phyloP scores from a whole-genome alignment of 805 yeast genomes.

The Zygosaccharomyces bailii region DNA sequence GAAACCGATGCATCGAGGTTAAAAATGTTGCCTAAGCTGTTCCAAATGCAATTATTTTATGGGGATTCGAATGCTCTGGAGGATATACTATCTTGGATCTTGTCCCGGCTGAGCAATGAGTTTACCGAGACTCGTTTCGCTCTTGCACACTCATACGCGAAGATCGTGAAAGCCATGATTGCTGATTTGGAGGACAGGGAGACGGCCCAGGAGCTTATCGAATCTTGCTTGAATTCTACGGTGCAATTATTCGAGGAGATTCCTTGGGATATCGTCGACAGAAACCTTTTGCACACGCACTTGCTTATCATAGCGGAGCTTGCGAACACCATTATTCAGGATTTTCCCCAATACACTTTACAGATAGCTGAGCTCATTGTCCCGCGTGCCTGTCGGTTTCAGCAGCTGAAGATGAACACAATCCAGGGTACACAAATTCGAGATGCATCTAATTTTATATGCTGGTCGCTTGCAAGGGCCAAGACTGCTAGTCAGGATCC shows the following conservation, averaged over 20 bases:
- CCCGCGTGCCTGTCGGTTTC: constrained; percentile 50
- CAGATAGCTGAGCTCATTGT: constrained; percentile 34
- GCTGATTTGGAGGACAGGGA: constrained; percentile 27
- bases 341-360: constrained; percentile 10
- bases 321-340: constrained; percentile 19
- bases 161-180: constrained; percentile 38
- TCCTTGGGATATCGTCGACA: constrained; percentile 25
- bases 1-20: constrained; percentile 9
- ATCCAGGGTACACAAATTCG: constrained; percentile 66
- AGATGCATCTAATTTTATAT: constrained; percentile 78
- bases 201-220: constrained; percentile 25
- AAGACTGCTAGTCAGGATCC: not conserved
- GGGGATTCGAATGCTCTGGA: constrained; percentile 43
- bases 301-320: constrained; percentile 39
- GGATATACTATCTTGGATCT: constrained; percentile 46
- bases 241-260: constrained; percentile 9
- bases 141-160: constrained; percentile 62
- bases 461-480: constrained; percentile 69
- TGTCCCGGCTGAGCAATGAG: constrained; percentile 42
- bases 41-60: constrained; percentile 21
- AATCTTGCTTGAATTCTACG: constrained; percentile 31
- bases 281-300: constrained; percentile 34
- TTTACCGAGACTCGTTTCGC: constrained; percentile 60
- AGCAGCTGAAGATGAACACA: constrained; percentile 50
- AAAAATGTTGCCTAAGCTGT: constrained; percentile 28